Base-by-base conservation (phyloP, 23 red algal species). In the Chondrus crispus region DNA sequence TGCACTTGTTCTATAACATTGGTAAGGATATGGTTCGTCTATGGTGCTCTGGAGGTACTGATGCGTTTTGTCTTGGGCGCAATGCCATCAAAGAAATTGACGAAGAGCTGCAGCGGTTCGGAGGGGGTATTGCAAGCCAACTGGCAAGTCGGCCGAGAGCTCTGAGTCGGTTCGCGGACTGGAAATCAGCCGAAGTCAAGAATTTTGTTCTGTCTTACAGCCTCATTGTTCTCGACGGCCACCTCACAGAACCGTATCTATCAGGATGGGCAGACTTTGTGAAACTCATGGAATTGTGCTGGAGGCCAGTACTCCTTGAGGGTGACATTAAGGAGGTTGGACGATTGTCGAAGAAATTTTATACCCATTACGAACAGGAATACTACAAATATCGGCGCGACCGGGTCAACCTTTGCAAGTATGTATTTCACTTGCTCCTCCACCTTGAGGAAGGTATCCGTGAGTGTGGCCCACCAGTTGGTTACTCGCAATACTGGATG, bases 1-100 rank as follows among this genome's bases (percentile, higher is more conserved):
- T 77, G 72, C 72, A 77, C 30, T 3, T 77, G 3, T 48, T 77
- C 40, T 77, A 77, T 6, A 77, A 77, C 42, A 48, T 77, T 77
- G 36, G 72, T 13, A 77, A 77, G 42, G 72, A 77, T 77, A 46
- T 77, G 26, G 52, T 77, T 19, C 72, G 40, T 47, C 18, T 77
- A 40, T 77, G 72, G 40, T n/a, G 43, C 7, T 46, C 13, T 75
- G 37, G 36, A 24, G 37, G 33, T 6, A 8, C 43, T 7, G 13
- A 77, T 11, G 44, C 40, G 3, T 77, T 50, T 47, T 47, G 13
- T 3, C 47, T 47, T 47, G 4, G 44, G 10, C 47, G 52, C 18
- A 3, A 2, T 49, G n/a, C 40, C 20, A 2, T 40, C 16, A 13
- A 20, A 14, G 13, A 55, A 13, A 55, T 55, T 14, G 51, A 55